phyloP scores from a whole-genome alignment of 768 basidiomycete species.

The Termitomyces sp. region DNA sequence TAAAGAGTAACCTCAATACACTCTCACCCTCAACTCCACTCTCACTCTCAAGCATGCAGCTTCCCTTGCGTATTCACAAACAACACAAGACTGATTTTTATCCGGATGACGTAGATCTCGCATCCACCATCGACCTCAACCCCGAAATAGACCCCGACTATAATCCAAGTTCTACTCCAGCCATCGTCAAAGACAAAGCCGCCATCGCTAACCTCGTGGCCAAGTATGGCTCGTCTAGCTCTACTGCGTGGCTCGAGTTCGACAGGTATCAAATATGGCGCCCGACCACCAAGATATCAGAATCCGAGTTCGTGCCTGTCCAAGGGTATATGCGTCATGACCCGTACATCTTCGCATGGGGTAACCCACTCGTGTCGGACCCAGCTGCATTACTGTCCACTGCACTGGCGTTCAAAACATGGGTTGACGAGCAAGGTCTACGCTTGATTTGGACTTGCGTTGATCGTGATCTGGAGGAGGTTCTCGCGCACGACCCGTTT shows the following conservation, averaged over 20 bases:
- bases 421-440: constrained; percentile 37
- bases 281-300: constrained; percentile 24
- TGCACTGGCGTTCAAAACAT: constrained; percentile 39
- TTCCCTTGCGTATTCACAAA: background rate
- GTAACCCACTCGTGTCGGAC: constrained; percentile 52
- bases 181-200: background rate
- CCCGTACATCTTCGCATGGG: constrained; percentile 57
- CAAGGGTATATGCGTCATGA: constrained; percentile 54
- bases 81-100: background rate
- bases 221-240: constrained; percentile 59
- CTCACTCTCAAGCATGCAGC: background rate
- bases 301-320: constrained; percentile 41
- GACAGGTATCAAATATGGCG: constrained; percentile 49
- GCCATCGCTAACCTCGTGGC: constrained; percentile 23
- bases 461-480: constrained; percentile 31
- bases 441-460: constrained; percentile 60
- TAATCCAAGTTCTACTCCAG: background rate
- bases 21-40: background rate
- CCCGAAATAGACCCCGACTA: background rate
- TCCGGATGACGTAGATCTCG: background rate
- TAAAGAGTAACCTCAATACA: background rate
- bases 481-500: constrained; percentile 20
- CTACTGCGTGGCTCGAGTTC: constrained; percentile 69
- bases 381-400: constrained; percentile 28
- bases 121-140: background rate